Base-by-base conservation (phyloP, 2,329 filamentous ascomycete species). In the Talaromyces sp. region DNA sequence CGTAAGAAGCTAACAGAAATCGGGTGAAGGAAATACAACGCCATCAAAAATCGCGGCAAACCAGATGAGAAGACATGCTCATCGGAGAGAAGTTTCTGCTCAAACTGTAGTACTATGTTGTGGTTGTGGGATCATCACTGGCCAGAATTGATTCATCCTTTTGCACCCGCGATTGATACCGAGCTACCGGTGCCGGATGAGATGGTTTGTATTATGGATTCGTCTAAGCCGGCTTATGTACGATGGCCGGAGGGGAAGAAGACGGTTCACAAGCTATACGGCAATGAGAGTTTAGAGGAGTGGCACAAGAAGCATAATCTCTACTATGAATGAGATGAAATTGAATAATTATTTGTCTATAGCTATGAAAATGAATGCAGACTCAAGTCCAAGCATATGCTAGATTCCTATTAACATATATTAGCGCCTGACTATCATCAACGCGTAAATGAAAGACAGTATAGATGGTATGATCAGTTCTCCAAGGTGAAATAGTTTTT, bases 401-500 rank as follows among this genome's bases (percentile, higher is more conserved):
- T 27, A 5, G 22, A 27, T 54, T n/a, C 31, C 50, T 37, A 35
- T 6, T 54, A 31, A 22, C 9, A 15, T 17, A 49, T 41, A 68
- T 76, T 73, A 76, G 73, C 72, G 11, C 33, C 17, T 39, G 57
- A 39, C 19, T 9, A 19, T 25, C 52, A 56, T 33, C 50, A 56
- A 37, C 31, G 9, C 17, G 11, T 13, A 8, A 22, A 37, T 1
- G 17, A 54, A 37, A 39, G 15, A 25, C 8, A 41, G 37, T 22
- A 45, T 22, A n/a, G 15, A 41, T 45, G 17, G n/a, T 45, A 62
- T 49, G 68, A 72, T 87, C 85, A 87, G 85, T 82, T 88, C 86
- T 87, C 85, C 86, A 87, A 87, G 84, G 84, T 87, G 85, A 86
- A 76, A 77, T 73, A 69, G 69, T 75, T 82, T 74, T 74, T 80